Evolutionary conservation across 2,329 filamentous ascomycete genomes (phyloP).

Genomic region (Fusarium marasasianum): DNA sequence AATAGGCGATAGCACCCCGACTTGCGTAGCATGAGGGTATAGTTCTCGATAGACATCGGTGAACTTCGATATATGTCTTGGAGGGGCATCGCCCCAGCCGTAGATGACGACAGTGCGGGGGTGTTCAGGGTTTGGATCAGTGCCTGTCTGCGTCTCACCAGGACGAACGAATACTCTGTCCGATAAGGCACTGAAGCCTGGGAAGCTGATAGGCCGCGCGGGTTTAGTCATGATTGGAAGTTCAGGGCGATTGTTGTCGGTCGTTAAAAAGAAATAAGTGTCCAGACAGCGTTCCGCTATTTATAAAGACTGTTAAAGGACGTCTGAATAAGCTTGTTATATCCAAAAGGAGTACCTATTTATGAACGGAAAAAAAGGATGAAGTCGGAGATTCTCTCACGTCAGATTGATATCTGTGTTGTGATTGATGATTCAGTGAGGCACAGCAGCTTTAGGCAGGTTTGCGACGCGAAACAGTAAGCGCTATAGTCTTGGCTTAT

Average conservation of each 20-base stretch:
- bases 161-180: not conserved
- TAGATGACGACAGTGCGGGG: not conserved
- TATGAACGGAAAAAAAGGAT: too few relatives aligned
- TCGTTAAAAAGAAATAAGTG: too few relatives aligned
- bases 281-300: not conserved
- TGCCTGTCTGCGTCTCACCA: not conserved
- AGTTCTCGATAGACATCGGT: not conserved
- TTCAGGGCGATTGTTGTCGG: not conserved
- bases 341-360: too few relatives aligned
- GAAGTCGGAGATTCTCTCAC: not conserved
- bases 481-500: not conserved
- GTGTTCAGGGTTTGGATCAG: not conserved
- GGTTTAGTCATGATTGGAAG: not conserved
- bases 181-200: not conserved
- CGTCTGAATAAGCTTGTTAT: not conserved
- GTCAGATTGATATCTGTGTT: not conserved
- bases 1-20: not conserved
- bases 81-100: constrained; percentile 9
- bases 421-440: not conserved
- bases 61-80: constrained; percentile 3
- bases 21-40: not conserved
- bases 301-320: not conserved
- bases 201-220: rapidly evolving
- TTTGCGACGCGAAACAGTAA: not conserved
- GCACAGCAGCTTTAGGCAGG: not conserved